Percentiles rank a stretch among this genome's conserved stretches.
phyloP scores from a whole-genome alignment of 768 basidiomycete genomes.

The Tylopilus felleus region DNA sequence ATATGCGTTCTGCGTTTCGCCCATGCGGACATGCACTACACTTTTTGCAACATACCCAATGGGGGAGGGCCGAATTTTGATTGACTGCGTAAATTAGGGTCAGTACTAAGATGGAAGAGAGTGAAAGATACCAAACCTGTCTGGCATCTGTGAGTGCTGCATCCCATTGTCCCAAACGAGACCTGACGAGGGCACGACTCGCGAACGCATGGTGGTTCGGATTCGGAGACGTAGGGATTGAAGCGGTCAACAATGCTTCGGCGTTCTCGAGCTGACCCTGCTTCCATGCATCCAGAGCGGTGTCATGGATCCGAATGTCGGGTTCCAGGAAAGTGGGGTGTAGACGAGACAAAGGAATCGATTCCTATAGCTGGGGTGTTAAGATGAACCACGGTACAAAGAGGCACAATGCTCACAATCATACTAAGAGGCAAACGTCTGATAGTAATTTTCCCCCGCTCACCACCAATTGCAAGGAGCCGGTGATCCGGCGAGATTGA shows the following conservation, averaged over 20 bases:
- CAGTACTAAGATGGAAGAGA: neutral
- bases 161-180: neutral
- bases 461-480: neutral
- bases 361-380: neutral
- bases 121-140: neutral
- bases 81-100: neutral
- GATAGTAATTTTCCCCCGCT: neutral
- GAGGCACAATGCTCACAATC: too few relatives aligned
- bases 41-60: conserved; percentile 6
- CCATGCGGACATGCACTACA: neutral
- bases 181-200: neutral
- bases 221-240: neutral
- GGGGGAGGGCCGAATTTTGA: neutral
- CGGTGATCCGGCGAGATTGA: neutral
- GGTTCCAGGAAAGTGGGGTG: neutral
- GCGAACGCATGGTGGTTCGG: neutral
- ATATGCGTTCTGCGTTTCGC: neutral
- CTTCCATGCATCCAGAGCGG: neutral
- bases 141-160: neutral
- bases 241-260: neutral
- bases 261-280: neutral
- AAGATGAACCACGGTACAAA: too few relatives aligned
- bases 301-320: neutral
- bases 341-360: neutral
- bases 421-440: neutral